A percentile compares a stretch with the other conserved stretches of the same genome.
Conservation (phyloP, 2,329 filamentous ascomycete genomes). For the Clonostachys rhizophaga region DNA sequence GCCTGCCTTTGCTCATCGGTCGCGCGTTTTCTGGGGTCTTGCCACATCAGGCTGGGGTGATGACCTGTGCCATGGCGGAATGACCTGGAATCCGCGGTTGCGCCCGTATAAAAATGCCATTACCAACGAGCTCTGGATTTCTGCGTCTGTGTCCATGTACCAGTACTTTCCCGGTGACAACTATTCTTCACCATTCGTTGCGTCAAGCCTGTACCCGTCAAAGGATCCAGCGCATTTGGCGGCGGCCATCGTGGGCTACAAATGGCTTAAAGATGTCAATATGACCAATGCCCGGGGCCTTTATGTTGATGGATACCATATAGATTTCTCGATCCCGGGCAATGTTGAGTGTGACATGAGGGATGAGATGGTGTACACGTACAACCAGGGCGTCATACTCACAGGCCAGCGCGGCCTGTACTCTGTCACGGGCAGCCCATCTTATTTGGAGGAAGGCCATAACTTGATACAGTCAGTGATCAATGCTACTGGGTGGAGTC, state of each 20-base stretch:
- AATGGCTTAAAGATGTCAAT: conserved; percentile 72
- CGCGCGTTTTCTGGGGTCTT: conserved; percentile 81
- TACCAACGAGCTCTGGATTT: conserved; percentile 86
- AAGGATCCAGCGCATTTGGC: conserved; percentile 62
- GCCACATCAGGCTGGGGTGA: conserved; percentile 78
- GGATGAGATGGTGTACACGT: conserved; percentile 89
- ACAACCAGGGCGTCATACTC: conserved; percentile 90
- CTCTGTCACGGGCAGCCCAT: conserved; percentile 66
- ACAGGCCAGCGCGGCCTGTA: conserved; percentile 78
- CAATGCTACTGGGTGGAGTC: conserved; percentile 70
- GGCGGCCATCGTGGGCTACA: conserved; percentile 73
- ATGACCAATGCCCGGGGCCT: conserved; percentile 76
- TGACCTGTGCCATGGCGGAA: conserved; percentile 76
- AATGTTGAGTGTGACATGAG: conserved; percentile 74
- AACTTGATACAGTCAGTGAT: conserved; percentile 70
- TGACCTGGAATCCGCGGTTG: conserved; percentile 82
- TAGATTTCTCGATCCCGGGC: conserved; percentile 55
- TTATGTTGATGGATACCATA: conserved; percentile 86
- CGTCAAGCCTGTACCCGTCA: conserved; percentile 13
- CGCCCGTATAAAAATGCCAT: conserved; percentile 93
- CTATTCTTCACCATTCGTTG: conserved; percentile 55
- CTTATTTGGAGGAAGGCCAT: conserved; percentile 77
- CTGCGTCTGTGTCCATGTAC: conserved; percentile 86
- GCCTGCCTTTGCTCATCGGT: conserved; percentile 74
- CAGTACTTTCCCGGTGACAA: conserved; percentile 79